A percentile compares a stretch with the other conserved stretches of the same genome.
Evolutionary conservation across 2,329 filamentous ascomycete genomes (phyloP).

Genomic region (Epichloe amarillans): DNA sequence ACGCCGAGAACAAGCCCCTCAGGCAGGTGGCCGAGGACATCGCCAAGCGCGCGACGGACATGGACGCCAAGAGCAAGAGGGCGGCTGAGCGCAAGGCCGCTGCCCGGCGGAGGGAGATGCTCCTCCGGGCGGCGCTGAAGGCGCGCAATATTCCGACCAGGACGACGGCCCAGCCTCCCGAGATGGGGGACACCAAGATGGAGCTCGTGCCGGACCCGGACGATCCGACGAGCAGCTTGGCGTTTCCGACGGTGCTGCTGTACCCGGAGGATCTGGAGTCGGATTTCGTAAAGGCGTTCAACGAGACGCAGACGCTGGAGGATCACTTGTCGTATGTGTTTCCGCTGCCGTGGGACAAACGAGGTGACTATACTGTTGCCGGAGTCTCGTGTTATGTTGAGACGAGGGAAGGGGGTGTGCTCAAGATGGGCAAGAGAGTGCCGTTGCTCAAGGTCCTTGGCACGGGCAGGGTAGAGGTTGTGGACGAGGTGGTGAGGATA

Average conservation of each 20-base stretch:
- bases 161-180: constrained; percentile 57
- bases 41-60: constrained; percentile 36
- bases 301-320: constrained; percentile 59
- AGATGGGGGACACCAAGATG: constrained; percentile 74
- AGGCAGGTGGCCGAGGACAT: constrained; percentile 50
- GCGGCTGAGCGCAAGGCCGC: constrained; percentile 43
- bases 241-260: constrained; percentile 68
- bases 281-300: constrained; percentile 83
- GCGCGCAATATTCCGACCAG: constrained; percentile 59
- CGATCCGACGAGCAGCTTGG: constrained; percentile 57
- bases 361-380: constrained; percentile 48
- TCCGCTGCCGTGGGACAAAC: constrained; percentile 73
- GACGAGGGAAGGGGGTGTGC: constrained; percentile 66
- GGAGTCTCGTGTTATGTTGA: constrained; percentile 83
- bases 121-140: constrained; percentile 52
- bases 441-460: constrained; percentile 60
- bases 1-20: constrained; percentile 55
- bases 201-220: constrained; percentile 57
- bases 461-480: constrained; percentile 69
- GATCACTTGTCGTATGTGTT: constrained; percentile 79
- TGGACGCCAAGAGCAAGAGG: constrained; percentile 41
- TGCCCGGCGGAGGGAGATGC: constrained; percentile 40
- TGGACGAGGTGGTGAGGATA: constrained; percentile 73
- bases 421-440: constrained; percentile 83
- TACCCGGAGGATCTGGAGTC: constrained; percentile 74